phyloP scores from a whole-genome alignment of 2,329 filamentous ascomycete species.

The Phialophora macrospora region DNA sequence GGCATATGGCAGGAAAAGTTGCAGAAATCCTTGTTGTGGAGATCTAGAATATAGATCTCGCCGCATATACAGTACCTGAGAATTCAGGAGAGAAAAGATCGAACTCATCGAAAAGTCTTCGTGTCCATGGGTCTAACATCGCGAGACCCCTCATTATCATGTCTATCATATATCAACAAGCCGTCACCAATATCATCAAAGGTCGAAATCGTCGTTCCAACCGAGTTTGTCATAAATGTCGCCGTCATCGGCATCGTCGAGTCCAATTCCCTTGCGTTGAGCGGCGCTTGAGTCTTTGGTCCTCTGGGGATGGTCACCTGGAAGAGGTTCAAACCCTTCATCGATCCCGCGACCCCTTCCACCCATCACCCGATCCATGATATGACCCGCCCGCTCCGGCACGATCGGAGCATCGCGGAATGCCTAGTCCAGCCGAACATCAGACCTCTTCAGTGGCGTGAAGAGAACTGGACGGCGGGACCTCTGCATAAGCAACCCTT shows the following conservation, averaged over 20 bases:
- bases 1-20: background rate
- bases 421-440: conserved; percentile 31
- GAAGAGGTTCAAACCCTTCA: conserved; percentile 42
- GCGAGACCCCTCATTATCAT: conserved; percentile 2
- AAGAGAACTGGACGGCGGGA: conserved; percentile 35
- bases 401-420: conserved; percentile 44
- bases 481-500: conserved; percentile 33
- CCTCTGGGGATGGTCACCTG: background rate
- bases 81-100: background rate
- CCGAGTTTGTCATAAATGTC: conserved; percentile 52
- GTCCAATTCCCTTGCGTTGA: conserved; percentile 1
- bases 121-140: conserved; percentile 2
- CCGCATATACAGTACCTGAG: background rate
- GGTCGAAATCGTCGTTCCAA: conserved; percentile 50
- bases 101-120: background rate
- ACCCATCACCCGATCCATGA: conserved; percentile 40
- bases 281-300: background rate
- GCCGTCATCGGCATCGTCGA: conserved; percentile 17
- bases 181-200: conserved; percentile 23
- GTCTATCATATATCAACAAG: background rate
- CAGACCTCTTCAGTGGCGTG: conserved; percentile 35
- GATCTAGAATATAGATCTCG: background rate
- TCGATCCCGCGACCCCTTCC: conserved; percentile 31
- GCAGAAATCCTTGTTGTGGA: background rate
- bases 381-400: conserved; percentile 34